A percentile compares a stretch with the other conserved stretches of the same genome.
Conservation (phyloP, 345 rosid species). For the Pistacia integerrima region DNA sequence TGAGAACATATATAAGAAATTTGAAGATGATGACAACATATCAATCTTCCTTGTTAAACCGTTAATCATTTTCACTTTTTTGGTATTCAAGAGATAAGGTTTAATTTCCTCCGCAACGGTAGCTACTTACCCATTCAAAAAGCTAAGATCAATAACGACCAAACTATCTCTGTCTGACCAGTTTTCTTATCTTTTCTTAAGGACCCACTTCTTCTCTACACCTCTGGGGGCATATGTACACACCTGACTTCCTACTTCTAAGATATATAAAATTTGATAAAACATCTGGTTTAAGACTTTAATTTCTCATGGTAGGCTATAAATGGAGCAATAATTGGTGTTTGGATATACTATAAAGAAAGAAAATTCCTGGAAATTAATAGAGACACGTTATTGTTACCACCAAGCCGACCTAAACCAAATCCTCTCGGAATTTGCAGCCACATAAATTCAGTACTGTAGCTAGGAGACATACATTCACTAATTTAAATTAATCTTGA, state of each 20-base stretch:
- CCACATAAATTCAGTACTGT: constrained; percentile 30
- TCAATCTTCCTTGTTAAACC: too few relatives aligned
- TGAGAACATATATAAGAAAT: too few relatives aligned
- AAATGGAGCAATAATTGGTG: too few relatives aligned
- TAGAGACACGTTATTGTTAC: background rate
- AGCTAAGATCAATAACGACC: constrained; percentile 24
- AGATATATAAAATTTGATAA: too few relatives aligned
- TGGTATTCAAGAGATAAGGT: constrained; percentile 44
- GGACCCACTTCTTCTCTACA: background rate
- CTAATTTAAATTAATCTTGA: too few relatives aligned
- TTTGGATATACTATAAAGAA: too few relatives aligned
- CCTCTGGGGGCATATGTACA: too few relatives aligned
- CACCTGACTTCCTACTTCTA: too few relatives aligned
- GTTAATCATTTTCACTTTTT: background rate
- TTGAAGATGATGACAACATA: too few relatives aligned
- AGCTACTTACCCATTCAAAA: constrained; percentile 22
- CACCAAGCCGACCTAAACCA: constrained; percentile 34
- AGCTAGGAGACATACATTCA: background rate
- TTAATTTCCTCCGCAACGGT: constrained; percentile 49
- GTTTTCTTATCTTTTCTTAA: constrained; percentile 8
- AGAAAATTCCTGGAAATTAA: too few relatives aligned
- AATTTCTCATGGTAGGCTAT: too few relatives aligned
- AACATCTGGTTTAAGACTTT: too few relatives aligned
- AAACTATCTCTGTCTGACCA: constrained; percentile 18
- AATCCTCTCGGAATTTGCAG: constrained; percentile 20